Evolutionary conservation across 352 stramenopile genomes (phyloP).

Genomic region (Pythium utonaiense): DNA sequence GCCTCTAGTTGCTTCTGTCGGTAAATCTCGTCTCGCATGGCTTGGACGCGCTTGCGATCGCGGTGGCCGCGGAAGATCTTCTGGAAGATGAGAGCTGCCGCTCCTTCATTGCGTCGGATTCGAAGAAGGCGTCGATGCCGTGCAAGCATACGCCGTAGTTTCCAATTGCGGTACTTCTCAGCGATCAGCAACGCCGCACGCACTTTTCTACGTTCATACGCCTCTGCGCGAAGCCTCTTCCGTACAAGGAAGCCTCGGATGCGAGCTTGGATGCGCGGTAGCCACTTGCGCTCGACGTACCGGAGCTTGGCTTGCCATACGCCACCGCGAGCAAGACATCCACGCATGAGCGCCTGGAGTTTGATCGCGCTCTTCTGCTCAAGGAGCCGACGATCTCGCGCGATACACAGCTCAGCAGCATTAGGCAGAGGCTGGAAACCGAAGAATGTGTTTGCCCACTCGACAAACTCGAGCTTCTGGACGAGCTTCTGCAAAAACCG

Average conservation of each 20-base stretch:
- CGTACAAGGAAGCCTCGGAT: conserved; percentile 74
- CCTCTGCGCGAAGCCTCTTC: conserved; percentile 35
- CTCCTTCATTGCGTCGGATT: conserved; percentile 55
- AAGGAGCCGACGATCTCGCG: conserved; percentile 49
- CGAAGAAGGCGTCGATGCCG: conserved; percentile 43
- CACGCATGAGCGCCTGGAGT: conserved; percentile 83
- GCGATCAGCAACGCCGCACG: conserved; percentile 38
- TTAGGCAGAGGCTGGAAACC: conserved; percentile 85
- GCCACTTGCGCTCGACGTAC: conserved; percentile 54
- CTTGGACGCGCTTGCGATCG: conserved; percentile 36
- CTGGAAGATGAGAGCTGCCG: conserved; percentile 67
- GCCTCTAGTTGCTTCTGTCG: conserved; percentile 46
- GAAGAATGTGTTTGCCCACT: conserved; percentile 79
- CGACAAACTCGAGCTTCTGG: conserved; percentile 73
- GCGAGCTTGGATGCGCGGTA: conserved; percentile 78
- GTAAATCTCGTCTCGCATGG: conserved; percentile 42
- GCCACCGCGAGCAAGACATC: conserved; percentile 69
- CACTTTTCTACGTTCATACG: conserved; percentile 28
- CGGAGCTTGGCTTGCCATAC: conserved; percentile 66
- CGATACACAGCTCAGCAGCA: conserved; percentile 59
- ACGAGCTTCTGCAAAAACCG: conserved; percentile 74
- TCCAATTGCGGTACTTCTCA: conserved; percentile 46
- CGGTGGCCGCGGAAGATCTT: conserved; percentile 71
- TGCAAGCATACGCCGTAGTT: conserved; percentile 46
- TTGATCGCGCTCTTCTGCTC: conserved; percentile 48